Conservation (phyloP, 2,329 filamentous ascomycete species). For the Botrytis tulipae region DNA sequence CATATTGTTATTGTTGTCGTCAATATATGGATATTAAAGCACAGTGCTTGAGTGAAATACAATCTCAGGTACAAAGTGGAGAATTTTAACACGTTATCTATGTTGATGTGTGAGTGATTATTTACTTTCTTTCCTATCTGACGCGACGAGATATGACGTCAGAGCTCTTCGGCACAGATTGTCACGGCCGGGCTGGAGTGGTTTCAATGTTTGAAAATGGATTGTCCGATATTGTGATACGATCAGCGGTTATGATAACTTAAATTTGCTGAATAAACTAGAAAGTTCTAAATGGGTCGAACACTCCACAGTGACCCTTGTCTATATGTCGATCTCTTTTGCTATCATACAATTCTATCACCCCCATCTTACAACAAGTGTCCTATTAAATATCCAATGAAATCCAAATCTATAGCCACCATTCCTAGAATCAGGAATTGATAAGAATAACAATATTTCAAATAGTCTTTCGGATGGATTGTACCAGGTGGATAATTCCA, state of each 20-base stretch:
- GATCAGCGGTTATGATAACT: neutral
- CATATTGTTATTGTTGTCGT: neutral
- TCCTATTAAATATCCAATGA: neutral
- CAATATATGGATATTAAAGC: neutral
- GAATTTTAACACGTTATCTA: neutral
- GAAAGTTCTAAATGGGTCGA: neutral
- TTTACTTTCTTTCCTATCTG: neutral
- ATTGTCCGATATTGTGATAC: neutral
- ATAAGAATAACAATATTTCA: neutral
- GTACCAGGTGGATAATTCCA: neutral
- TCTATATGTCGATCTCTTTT: neutral
- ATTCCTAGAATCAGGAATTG: too few species aligned
- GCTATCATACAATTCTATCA: neutral
- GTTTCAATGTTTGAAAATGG: neutral
- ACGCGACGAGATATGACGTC: slow-evolving; percentile 5
- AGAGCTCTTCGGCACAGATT: neutral
- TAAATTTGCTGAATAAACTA: neutral
- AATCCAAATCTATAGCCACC: neutral
- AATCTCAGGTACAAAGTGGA: neutral
- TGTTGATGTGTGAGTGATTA: too few species aligned
- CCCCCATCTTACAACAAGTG: too few species aligned
- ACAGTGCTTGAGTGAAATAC: neutral
- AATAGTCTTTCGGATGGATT: neutral
- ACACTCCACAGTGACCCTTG: neutral
- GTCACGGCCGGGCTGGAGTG: neutral